A percentile compares a stretch with the other conserved stretches of the same genome.
phyloP scores from a whole-genome alignment of 2,329 filamentous ascomycete genomes.

The Hypoxylon sp. region DNA sequence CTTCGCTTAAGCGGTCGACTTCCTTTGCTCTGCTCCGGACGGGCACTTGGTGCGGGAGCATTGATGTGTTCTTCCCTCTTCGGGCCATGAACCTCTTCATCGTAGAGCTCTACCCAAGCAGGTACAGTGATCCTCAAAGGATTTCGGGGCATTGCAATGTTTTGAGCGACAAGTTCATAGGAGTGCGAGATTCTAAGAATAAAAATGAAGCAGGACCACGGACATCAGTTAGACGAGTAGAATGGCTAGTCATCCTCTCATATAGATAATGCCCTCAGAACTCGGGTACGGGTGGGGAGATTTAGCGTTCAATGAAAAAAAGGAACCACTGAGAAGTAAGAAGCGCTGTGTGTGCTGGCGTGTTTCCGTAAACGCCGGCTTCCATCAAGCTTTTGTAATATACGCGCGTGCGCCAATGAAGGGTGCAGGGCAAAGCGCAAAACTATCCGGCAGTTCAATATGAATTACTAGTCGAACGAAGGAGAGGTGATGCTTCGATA shows the following conservation, averaged over 20 bases:
- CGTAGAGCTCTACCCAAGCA: constrained; percentile 54
- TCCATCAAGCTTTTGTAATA: constrained; percentile 32
- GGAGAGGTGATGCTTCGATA: constrained; percentile 15
- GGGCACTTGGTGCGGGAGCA: constrained; percentile 47
- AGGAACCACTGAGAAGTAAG: constrained; percentile 24
- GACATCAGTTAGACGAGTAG: constrained; percentile 19
- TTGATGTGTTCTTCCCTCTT: constrained; percentile 35
- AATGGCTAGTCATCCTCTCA: constrained; percentile 42
- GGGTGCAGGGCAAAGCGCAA: constrained; percentile 24
- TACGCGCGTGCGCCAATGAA: constrained; percentile 13
- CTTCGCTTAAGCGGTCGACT: constrained; percentile 51
- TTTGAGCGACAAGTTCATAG: constrained; percentile 39
- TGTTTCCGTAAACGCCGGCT: constrained; percentile 32
- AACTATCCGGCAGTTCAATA: constrained; percentile 12
- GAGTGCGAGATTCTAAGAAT: constrained; percentile 38
- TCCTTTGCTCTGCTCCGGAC: constrained; percentile 50
- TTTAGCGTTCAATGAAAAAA: constrained; percentile 33
- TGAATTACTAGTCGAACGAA: constrained; percentile 21
- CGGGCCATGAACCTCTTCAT: constrained; percentile 50
- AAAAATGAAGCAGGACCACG: constrained; percentile 32
- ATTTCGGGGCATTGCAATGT: constrained; percentile 49
- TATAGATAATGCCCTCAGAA: constrained; percentile 31
- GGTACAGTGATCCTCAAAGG: constrained; percentile 52
- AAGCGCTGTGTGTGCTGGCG: constrained; percentile 11
- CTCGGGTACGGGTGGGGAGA: constrained; percentile 33